Conservation (phyloP, 805 yeast species). For the Metschnikowia colocasiae region DNA sequence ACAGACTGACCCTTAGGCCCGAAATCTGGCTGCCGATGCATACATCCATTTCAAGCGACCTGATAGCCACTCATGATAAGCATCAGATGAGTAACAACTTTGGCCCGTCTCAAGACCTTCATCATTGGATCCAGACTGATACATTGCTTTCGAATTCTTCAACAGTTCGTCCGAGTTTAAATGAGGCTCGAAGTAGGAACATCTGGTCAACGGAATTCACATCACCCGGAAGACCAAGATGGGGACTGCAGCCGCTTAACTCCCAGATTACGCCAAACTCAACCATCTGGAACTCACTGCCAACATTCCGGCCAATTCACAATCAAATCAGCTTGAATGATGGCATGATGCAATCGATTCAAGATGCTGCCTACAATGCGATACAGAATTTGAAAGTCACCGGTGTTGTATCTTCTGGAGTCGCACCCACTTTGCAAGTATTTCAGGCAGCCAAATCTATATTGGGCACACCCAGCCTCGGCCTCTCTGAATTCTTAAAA, state of each 20-base stretch:
- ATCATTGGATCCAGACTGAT: not conserved
- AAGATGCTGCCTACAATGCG: slow-evolving; percentile 40
- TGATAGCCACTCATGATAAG: not conserved
- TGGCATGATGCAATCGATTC: slow-evolving; percentile 23
- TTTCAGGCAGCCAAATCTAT: slow-evolving; percentile 30
- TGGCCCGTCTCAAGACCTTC: not conserved
- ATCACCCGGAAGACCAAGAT: not conserved
- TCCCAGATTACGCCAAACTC: not conserved
- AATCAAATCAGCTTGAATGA: not conserved
- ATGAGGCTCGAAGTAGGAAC: slow-evolving; percentile 1
- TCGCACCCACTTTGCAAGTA: slow-evolving; percentile 32
- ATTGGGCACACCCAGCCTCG: slow-evolving; percentile 26
- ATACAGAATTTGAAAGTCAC: slow-evolving; percentile 32
- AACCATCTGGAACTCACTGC: not conserved
- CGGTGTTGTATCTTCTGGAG: slow-evolving; percentile 35
- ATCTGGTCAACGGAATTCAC: slow-evolving; percentile 2
- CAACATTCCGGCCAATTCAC: not conserved
- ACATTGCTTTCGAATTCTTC: not conserved
- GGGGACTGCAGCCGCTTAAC: slow-evolving; percentile 1
- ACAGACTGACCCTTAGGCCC: not conserved
- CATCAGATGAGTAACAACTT: not conserved
- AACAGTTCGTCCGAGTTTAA: not conserved
- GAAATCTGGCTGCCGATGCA: slow-evolving; percentile 3
- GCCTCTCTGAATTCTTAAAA: slow-evolving; percentile 31
- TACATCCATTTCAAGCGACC: not conserved